Evolutionary conservation across 768 basidiomycete species (phyloP).

Genomic region (Boletus sp.): DNA sequence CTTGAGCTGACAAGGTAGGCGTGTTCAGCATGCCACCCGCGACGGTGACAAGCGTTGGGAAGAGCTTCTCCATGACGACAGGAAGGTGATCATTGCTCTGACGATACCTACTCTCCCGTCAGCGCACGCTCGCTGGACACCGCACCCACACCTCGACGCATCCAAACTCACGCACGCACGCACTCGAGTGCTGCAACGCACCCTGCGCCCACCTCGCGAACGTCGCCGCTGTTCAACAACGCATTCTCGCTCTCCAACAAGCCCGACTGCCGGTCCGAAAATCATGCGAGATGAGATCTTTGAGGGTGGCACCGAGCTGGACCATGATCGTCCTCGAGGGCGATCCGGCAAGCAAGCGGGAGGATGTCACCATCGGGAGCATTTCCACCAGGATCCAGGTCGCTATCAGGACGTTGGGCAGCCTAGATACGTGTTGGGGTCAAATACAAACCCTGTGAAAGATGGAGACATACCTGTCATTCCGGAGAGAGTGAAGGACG

Average conservation of each 20-base stretch:
- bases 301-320: slow-evolving; percentile 73
- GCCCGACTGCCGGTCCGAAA: slow-evolving; percentile 71
- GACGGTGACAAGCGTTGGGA: slow-evolving; percentile 76
- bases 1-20: slow-evolving; percentile 58
- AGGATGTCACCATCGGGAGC: too few species aligned
- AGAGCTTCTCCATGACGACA: slow-evolving; percentile 56
- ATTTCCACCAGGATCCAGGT: too few species aligned
- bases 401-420: too few species aligned
- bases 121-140: slow-evolving; percentile 31
- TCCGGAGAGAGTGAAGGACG: too few species aligned
- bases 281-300: slow-evolving; percentile 71
- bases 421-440: too few species aligned
- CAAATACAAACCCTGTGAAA: too few species aligned
- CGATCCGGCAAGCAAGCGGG: slow-evolving; percentile 64
- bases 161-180: slow-evolving; percentile 58
- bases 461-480: too few species aligned
- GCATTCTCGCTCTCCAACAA: slow-evolving; percentile 66
- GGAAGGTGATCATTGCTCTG: slow-evolving; percentile 60
- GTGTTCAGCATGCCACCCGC: slow-evolving; percentile 66
- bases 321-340: slow-evolving; percentile 67
- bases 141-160: not conserved
- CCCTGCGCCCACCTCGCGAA: slow-evolving; percentile 78
- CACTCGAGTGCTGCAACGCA: slow-evolving; percentile 76
- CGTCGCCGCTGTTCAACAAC: slow-evolving; percentile 60
- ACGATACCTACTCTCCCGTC: slow-evolving; percentile 58